A percentile compares a stretch with the other conserved stretches of the same genome.
Conservation (phyloP, 2,329 filamentous ascomycete species). For the Fusarium solani-melongenae region DNA sequence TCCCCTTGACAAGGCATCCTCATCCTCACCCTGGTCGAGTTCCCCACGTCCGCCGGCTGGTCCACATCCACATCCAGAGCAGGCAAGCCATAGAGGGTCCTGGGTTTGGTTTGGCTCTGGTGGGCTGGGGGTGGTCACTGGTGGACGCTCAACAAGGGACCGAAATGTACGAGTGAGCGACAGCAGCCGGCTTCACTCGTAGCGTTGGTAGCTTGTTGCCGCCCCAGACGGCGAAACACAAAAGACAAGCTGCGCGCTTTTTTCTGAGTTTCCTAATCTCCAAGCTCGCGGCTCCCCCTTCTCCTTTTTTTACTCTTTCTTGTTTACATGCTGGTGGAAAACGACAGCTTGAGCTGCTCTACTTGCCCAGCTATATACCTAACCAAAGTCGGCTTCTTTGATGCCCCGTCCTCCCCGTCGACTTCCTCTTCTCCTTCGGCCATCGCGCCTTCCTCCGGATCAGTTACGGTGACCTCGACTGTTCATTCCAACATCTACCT, state of each 20-base stretch:
- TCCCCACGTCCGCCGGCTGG: conserved; percentile 30
- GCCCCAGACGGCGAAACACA: conserved; percentile 34
- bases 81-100: conserved; percentile 25
- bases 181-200: conserved; percentile 38
- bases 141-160: conserved; percentile 28
- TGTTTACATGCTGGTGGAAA: conserved; percentile 2
- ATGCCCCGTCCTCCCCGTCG: conserved; percentile 34
- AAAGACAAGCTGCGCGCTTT: conserved; percentile 45
- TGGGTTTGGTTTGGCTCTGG: conserved; percentile 35
- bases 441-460: conserved; percentile 22
- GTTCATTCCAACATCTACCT: conserved; percentile 8
- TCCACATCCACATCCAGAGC: conserved; percentile 16
- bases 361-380: conserved; percentile 16
- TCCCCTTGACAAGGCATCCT: conserved; percentile 19
- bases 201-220: conserved; percentile 18
- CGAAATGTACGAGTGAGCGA: conserved; percentile 28
- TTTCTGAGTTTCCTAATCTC: conserved; percentile 20
- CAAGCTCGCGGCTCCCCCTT: conserved; percentile 7
- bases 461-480: conserved; percentile 8
- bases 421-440: conserved; percentile 26
- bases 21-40: conserved; percentile 25
- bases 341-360: conserved; percentile 7
- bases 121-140: conserved; percentile 27
- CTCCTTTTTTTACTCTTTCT: conserved; percentile 4
- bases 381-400: conserved; percentile 19